Conservation (phyloP, 371 early-diverging fungal species). For the Mucor plumbeus region DNA sequence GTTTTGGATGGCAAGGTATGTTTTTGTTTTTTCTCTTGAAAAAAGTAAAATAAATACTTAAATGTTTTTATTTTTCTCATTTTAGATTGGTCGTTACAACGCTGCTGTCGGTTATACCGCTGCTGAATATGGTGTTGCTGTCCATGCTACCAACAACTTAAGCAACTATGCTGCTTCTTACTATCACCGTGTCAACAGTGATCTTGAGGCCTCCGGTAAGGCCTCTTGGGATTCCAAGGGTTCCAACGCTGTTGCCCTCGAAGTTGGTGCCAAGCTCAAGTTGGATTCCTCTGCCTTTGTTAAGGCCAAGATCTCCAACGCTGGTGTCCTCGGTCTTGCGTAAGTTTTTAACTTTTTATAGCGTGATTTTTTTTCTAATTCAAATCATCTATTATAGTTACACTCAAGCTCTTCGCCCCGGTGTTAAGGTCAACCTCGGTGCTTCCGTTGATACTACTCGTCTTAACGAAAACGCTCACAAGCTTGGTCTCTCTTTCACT, state of each 20-base stretch:
- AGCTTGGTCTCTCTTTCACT: constrained; percentile 90
- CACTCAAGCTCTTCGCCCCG: constrained; percentile 92
- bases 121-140: constrained; percentile 85
- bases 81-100: constrained; percentile 81
- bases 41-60: background rate
- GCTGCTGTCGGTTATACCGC: constrained; percentile 86
- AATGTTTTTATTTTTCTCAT: background rate
- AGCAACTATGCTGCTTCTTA: constrained; percentile 86
- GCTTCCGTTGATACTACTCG: constrained; percentile 92
- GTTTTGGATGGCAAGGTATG: constrained; percentile 78
- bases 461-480: constrained; percentile 93
- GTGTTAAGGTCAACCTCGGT: constrained; percentile 93
- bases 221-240: constrained; percentile 89
- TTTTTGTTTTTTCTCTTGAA: background rate
- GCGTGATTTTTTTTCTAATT: background rate
- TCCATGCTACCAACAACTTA: constrained; percentile 81
- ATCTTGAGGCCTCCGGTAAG: constrained; percentile 93
- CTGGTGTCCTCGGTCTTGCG: constrained; percentile 90
- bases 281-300: constrained; percentile 89
- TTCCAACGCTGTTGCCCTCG: constrained; percentile 79
- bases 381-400: constrained; percentile 52
- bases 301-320: constrained; percentile 97
- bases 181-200: constrained; percentile 92
- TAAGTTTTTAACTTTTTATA: constrained; percentile 33
- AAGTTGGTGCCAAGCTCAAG: constrained; percentile 94